Conservation (phyloP, 371 early-diverging fungal genomes). For the Syncephalastrum sp. region DNA sequence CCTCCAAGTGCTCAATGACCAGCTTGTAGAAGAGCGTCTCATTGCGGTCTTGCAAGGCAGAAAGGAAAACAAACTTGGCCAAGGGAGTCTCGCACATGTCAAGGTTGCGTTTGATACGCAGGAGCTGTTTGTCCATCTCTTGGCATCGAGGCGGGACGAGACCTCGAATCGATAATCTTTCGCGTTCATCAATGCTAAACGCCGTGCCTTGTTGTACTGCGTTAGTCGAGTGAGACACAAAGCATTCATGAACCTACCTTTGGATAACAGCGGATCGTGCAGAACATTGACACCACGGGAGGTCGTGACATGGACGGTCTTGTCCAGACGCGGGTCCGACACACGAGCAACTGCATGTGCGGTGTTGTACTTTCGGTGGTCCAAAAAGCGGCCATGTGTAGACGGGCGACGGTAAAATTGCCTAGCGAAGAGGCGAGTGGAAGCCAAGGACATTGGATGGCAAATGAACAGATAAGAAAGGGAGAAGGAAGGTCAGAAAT, state of each 20-base stretch:
- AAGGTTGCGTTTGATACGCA: slow-evolving; percentile 59
- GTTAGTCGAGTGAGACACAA: neutral
- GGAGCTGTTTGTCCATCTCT: slow-evolving; percentile 64
- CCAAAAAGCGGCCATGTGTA: neutral
- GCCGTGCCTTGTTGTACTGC: slow-evolving; percentile 50
- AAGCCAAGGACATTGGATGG: neutral
- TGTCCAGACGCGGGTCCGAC: slow-evolving; percentile 57
- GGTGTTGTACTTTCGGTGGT: neutral
- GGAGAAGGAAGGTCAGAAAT: neutral
- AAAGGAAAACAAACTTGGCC: slow-evolving; percentile 57
- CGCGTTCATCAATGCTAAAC: slow-evolving; percentile 62
- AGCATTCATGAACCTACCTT: slow-evolving; percentile 27
- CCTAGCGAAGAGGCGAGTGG: neutral
- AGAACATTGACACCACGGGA: slow-evolving; percentile 59
- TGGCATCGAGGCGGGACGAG: slow-evolving; percentile 65
- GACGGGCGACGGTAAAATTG: neutral
- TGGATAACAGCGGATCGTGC: slow-evolving; percentile 60
- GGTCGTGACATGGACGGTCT: slow-evolving; percentile 53
- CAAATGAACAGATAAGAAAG: neutral
- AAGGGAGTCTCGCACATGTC: slow-evolving; percentile 58
- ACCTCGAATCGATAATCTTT: slow-evolving; percentile 67
- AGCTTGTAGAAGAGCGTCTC: slow-evolving; percentile 68
- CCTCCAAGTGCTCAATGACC: slow-evolving; percentile 58
- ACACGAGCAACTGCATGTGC: slow-evolving; percentile 19
- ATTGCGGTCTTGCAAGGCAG: slow-evolving; percentile 57